Base-by-base conservation (phyloP, 2,329 filamentous ascomycete species). In the Zarea fungicola region DNA sequence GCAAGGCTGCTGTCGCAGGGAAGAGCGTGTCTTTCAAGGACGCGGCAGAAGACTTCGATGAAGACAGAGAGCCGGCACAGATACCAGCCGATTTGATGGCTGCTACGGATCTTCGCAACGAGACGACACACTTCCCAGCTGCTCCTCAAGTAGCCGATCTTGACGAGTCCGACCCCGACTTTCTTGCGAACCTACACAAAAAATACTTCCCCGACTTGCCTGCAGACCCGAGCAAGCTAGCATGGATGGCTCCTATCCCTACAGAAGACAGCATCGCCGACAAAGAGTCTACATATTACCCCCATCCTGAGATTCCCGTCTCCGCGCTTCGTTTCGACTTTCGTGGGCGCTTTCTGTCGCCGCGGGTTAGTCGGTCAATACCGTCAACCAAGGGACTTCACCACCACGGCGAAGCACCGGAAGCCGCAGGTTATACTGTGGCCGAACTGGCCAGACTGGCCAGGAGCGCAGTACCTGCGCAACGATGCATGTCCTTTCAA, bases 181-280 rank as follows among this genome's bases (percentile, higher is more conserved):
- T 97, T 70, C 83, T 97, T 50, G 70, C 80, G 40, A 85, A 88
- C 49, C 81, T 99, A 6, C 91, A 96, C 73, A 71, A 83, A 19
- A 96, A 96, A 66, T 99, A 96, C 77, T 99, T 96, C 68, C 91
- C 93, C 11, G 81, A 83, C 54, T 83, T 96, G 1, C 83, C 91
- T 2, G 82, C 90, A 48, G 89, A 96, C 65, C 90, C 91, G 0
- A 83, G 84, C 51, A 85, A 88, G 46, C 80, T 96, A 4, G 87
- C 89, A 18, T 99, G 92, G 92, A 93, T 97, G 80, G 83, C 84
- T 43, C 84, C 86, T 13, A 62, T 86, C 42, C 83, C 83, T 6
- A 82, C 83, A 5, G 66, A 79, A 40, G 77, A 83, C 61, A 83
- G 80, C 36, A 65, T 77, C 35, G 82, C 83, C 19, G 84, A 87